Percentiles rank a stretch among this genome's conserved stretches.
phyloP scores from a whole-genome alignment of 139 green algal species.

The Nannochloris sp. region DNA sequence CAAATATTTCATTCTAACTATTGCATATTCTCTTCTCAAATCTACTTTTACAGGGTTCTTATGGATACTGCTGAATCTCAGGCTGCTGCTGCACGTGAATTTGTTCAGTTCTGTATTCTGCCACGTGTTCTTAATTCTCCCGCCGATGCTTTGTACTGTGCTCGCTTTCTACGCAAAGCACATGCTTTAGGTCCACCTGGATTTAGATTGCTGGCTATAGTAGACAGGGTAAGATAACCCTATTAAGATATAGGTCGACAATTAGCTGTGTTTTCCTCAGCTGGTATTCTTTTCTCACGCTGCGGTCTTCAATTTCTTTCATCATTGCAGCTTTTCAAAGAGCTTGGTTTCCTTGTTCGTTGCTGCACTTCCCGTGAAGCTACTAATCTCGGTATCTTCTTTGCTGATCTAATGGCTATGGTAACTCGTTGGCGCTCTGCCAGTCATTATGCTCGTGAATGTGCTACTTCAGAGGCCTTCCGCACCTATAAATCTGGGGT shows the following conservation, averaged over 20 bases:
- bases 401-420: conserved; percentile 37
- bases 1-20: neutral
- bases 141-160: conserved; percentile 55
- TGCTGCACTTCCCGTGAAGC: conserved; percentile 53
- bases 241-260: conserved; percentile 24
- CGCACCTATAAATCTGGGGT: neutral
- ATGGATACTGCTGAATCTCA: neutral
- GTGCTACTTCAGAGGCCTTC: conserved; percentile 16
- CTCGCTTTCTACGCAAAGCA: conserved; percentile 39
- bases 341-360: conserved; percentile 36
- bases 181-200: conserved; percentile 33
- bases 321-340: conserved; percentile 14
- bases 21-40: neutral
- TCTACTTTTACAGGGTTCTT: neutral
- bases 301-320: neutral
- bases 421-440: conserved; percentile 36
- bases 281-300: neutral
- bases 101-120: conserved; percentile 47
- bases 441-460: conserved; percentile 29
- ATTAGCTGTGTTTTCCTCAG: neutral
- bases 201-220: conserved; percentile 41
- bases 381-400: conserved; percentile 53
- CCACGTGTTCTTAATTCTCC: conserved; percentile 45
- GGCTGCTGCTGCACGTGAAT: neutral
- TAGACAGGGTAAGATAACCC: no score